These are phyloP conservation scores for Beauveria scarabaeidicola DNA, from an alignment of 2,329 filamentous ascomycete genomes.

Conservation along the genomic window DNA sequence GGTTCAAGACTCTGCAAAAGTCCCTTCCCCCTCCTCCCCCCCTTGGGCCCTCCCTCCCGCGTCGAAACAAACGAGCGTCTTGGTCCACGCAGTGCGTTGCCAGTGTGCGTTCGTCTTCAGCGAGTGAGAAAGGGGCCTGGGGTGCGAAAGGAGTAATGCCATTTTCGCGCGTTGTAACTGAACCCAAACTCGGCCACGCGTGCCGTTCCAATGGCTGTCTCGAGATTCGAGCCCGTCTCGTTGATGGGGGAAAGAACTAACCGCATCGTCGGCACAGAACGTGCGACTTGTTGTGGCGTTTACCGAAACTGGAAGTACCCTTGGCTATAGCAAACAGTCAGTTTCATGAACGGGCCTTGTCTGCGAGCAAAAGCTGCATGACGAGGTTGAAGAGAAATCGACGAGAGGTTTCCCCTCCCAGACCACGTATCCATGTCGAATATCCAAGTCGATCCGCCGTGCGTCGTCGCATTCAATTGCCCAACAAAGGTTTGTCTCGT, in stretches of 20 bases:
- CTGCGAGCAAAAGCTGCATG: neutral
- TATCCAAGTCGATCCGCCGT: neutral
- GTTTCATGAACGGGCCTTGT: neutral
- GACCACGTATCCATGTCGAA: neutral
- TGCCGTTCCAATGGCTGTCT: neutral
- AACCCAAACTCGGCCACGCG: neutral
- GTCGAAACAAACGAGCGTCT: neutral
- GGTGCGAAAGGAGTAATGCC: too few species aligned
- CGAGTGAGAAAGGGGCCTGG: neutral
- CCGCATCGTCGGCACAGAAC: conserved; percentile 97
- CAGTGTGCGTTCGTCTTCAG: neutral
- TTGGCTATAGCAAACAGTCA: conserved; percentile 35
- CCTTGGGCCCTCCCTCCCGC: neutral
- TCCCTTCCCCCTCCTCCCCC: too few species aligned
- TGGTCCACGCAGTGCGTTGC: too few species aligned
- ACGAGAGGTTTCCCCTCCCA: neutral
- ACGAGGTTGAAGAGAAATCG: neutral
- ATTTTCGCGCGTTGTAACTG: neutral
- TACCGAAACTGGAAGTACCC: conserved; percentile 50
- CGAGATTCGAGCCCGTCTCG: neutral
- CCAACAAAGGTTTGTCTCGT: too few species aligned
- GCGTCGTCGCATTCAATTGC: neutral
- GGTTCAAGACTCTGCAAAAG: neutral
- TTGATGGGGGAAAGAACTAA: conserved; percentile 43
- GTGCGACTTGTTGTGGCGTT: conserved; percentile 95